Conservation (phyloP, 192 early-diverging fungal species). For the Physocladia obscura region DNA sequence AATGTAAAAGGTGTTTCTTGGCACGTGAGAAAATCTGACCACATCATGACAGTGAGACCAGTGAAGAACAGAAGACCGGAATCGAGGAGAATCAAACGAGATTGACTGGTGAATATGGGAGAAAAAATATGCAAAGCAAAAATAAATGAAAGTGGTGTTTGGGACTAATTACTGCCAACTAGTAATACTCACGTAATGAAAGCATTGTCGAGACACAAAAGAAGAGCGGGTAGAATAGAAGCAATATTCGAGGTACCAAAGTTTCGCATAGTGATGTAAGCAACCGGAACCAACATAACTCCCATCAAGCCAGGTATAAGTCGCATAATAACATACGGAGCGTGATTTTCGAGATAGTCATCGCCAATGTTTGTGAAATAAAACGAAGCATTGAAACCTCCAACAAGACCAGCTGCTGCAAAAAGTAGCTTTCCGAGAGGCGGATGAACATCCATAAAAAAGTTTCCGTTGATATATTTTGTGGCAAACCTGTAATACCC, state of each 20-base stretch:
- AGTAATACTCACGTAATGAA: conserved; percentile 30
- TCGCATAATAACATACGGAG: conserved; percentile 87
- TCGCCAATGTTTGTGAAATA: conserved; percentile 78
- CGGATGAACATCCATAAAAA: conserved; percentile 57
- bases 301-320: conserved; percentile 80
- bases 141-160: background rate
- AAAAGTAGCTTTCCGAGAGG: conserved; percentile 52
- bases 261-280: conserved; percentile 53
- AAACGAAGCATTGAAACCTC: conserved; percentile 53
- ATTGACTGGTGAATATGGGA: conserved; percentile 36
- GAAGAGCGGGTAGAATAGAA: conserved; percentile 40
- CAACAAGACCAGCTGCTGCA: conserved; percentile 43
- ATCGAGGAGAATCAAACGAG: conserved; percentile 54
- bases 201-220: conserved; percentile 43
- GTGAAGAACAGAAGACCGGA: conserved; percentile 56
- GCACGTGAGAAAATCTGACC: conserved; percentile 46
- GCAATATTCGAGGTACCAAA: conserved; percentile 42
- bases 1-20: conserved; percentile 48
- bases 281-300: conserved; percentile 64
- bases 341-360: conserved; percentile 76
- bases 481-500: conserved; percentile 49
- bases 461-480: conserved; percentile 51
- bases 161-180: background rate
- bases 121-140: background rate
- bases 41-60: conserved; percentile 45